Conservation (phyloP, 108 stramenopile genomes). For the Stephanodiscus triporus region DNA sequence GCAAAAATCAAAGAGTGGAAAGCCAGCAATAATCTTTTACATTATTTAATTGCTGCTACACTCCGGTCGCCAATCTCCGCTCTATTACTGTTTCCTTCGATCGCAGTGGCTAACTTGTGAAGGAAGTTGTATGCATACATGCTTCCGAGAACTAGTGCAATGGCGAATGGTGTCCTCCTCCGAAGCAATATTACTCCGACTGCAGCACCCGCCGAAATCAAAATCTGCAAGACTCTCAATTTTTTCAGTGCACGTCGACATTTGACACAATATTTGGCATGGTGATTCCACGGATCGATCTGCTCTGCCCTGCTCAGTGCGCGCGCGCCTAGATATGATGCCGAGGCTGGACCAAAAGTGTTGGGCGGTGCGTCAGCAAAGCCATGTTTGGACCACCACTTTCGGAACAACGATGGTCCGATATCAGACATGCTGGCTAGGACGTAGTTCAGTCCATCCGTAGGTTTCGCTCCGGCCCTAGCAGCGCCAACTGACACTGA, state of each 20-base stretch:
- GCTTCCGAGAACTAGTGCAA: slow-evolving; percentile 10
- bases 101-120: slow-evolving; percentile 28
- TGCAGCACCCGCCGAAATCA: slow-evolving; percentile 10
- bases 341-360: slow-evolving; percentile 33
- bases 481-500: slow-evolving; percentile 24
- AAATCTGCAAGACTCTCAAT: slow-evolving; percentile 24
- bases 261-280: slow-evolving; percentile 41
- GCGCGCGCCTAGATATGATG: slow-evolving; percentile 8
- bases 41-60: slow-evolving; percentile 26
- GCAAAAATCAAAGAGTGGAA: no score
- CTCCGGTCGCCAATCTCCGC: slow-evolving; percentile 35
- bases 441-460: slow-evolving; percentile 24
- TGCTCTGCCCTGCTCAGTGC: slow-evolving; percentile 28
- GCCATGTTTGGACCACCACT: slow-evolving; percentile 41
- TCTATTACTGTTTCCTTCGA: slow-evolving; percentile 43
- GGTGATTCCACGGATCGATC: slow-evolving; percentile 52
- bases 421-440: slow-evolving; percentile 38
- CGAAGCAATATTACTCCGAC: slow-evolving; percentile 15
- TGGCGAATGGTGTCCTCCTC: slow-evolving; percentile 14
- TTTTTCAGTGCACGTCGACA: slow-evolving; percentile 29
- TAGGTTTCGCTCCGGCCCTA: slow-evolving; percentile 11
- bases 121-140: slow-evolving; percentile 28
- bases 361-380: slow-evolving; percentile 19
- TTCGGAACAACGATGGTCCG: slow-evolving; percentile 31
- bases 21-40: no score